Percentiles rank a stretch among this genome's conserved stretches.
Conservation (phyloP, 441 rosid genomes). For the Oxalis stricta region DNA sequence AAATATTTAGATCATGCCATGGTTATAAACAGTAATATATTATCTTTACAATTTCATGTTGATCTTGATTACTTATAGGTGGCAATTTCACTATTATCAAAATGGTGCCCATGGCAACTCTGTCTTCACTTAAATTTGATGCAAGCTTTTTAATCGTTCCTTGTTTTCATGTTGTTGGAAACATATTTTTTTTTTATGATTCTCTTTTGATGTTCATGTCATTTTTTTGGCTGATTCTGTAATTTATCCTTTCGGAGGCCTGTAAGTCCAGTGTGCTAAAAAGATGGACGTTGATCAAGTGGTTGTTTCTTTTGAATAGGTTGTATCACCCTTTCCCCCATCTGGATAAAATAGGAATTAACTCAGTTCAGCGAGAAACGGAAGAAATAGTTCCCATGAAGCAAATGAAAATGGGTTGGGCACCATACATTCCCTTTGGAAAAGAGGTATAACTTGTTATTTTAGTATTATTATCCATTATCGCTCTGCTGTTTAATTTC, state of each 20-base stretch:
- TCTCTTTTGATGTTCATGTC: no score
- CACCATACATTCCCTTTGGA: conserved; percentile 85
- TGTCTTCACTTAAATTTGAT: no score
- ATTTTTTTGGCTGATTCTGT: no score
- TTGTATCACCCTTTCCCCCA: conserved; percentile 85
- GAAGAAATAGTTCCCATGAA: conserved; percentile 97
- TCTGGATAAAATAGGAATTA: conserved; percentile 92
- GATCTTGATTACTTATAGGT: no score
- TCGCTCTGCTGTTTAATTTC: conserved; percentile 5
- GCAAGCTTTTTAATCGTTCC: no score
- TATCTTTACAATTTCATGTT: neutral
- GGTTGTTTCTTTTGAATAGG: conserved; percentile 23
- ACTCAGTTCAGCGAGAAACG: conserved; percentile 78
- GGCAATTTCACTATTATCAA: no score
- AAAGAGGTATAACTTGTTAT: conserved; percentile 53
- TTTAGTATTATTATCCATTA: neutral
- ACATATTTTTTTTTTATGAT: no score
- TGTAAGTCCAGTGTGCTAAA: neutral
- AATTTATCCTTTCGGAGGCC: neutral
- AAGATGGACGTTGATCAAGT: conserved; percentile 1
- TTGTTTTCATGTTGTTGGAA: no score
- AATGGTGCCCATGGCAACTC: no score
- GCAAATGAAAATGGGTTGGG: conserved; percentile 98
- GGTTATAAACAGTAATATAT: neutral
- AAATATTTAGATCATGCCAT: neutral